phyloP scores from a whole-genome alignment of 2,329 filamentous ascomycete species.

The Bipolaris cookei region DNA sequence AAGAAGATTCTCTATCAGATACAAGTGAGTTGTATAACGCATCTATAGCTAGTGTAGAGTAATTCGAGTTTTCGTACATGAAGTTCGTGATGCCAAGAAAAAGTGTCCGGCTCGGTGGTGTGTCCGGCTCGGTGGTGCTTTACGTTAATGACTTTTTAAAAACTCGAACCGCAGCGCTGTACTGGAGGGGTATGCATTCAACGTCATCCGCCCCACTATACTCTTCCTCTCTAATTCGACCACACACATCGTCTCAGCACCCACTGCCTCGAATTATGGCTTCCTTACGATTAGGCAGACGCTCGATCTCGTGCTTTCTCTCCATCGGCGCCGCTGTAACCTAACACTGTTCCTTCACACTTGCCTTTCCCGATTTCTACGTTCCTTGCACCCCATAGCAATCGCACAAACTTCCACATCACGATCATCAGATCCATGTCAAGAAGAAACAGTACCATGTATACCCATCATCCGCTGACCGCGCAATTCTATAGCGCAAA shows the following conservation, averaged over 20 bases:
- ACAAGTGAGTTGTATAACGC: too few relatives aligned
- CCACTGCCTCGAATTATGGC: conserved; percentile 9
- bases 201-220: conserved; percentile 16
- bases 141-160: too few relatives aligned
- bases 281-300: not conserved
- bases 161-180: not conserved
- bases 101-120: too few relatives aligned
- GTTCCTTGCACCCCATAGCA: not conserved
- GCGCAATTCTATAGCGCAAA: conserved; percentile 40
- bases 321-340: not conserved
- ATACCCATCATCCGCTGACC: conserved; percentile 22
- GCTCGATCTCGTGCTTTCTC: too few relatives aligned
- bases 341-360: not conserved
- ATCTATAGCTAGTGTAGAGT: too few relatives aligned
- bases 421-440: conserved; percentile 15
- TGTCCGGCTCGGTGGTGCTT: too few relatives aligned
- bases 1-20: too few relatives aligned
- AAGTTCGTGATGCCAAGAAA: too few relatives aligned
- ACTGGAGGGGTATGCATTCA: conserved; percentile 5
- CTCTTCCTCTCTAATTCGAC: conserved; percentile 6
- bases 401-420: not conserved
- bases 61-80: too few relatives aligned
- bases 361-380: not conserved
- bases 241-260: conserved; percentile 9
- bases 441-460: not conserved